phyloP scores from a whole-genome alignment of 129 eudicot genomes.

The Tanacetum coccineum region DNA sequence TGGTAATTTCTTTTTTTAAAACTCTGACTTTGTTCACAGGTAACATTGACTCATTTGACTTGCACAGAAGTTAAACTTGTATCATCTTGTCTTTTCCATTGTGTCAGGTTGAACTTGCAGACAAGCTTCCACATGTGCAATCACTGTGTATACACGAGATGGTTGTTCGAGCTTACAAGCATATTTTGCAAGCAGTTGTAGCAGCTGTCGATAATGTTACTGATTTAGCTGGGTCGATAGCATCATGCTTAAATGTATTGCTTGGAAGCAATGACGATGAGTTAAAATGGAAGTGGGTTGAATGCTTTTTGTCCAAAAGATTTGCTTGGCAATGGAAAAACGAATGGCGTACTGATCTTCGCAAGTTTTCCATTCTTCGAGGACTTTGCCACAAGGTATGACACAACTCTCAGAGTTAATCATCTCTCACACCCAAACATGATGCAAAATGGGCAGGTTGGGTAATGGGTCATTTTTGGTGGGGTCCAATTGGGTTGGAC shows the following conservation, averaged over 20 bases:
- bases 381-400: slow-evolving; percentile 95
- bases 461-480: too few relatives aligned
- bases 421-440: too few relatives aligned
- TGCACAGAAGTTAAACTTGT: slow-evolving; percentile 6
- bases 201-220: slow-evolving; percentile 71
- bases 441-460: too few relatives aligned
- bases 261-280: slow-evolving; percentile 61
- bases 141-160: slow-evolving; percentile 96
- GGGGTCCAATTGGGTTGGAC: too few relatives aligned
- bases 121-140: slow-evolving; percentile 97
- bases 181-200: slow-evolving; percentile 81
- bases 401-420: background rate
- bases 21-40: background rate
- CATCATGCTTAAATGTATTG: slow-evolving; percentile 77
- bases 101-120: slow-evolving; percentile 89
- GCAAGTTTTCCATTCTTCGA: slow-evolving; percentile 90
- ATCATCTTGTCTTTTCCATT: slow-evolving; percentile 13
- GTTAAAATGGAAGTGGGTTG: slow-evolving; percentile 86
- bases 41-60: background rate
- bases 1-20: slow-evolving; percentile 46
- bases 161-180: slow-evolving; percentile 96
- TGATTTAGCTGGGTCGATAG: slow-evolving; percentile 65
- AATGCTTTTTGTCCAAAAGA: slow-evolving; percentile 68
- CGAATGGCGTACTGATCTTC: slow-evolving; percentile 57
- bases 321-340: slow-evolving; percentile 74